Conservation (phyloP, 371 early-diverging fungal species). For the Modicella reniformis region DNA sequence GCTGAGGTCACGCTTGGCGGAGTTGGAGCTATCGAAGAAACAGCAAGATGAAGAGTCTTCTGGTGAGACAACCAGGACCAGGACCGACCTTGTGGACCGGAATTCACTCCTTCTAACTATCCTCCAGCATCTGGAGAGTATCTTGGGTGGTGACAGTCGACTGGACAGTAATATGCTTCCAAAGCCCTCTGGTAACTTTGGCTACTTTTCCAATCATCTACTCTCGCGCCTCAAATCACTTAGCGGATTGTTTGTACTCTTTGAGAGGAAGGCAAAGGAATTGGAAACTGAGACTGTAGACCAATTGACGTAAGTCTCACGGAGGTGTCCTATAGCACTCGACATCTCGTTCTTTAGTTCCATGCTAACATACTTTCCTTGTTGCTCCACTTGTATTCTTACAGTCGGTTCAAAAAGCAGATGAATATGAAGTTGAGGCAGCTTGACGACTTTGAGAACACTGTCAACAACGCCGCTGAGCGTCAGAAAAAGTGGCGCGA, state of each 20-base stretch:
- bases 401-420: constrained; percentile 50
- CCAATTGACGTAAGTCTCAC: constrained; percentile 28
- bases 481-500: constrained; percentile 49
- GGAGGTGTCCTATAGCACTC: no score
- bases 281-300: constrained; percentile 43
- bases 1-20: constrained; percentile 38
- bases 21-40: constrained; percentile 40
- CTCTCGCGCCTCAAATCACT: constrained; percentile 46
- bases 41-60: constrained; percentile 29
- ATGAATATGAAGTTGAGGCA: constrained; percentile 40
- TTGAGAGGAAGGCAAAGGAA: constrained; percentile 53
- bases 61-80: constrained; percentile 27
- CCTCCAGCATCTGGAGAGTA: constrained; percentile 49
- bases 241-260: constrained; percentile 40
- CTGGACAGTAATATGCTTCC: constrained; percentile 47
- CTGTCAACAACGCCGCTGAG: constrained; percentile 41
- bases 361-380: background rate
- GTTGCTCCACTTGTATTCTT: background rate
- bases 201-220: constrained; percentile 48
- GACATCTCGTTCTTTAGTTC: background rate
- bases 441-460: constrained; percentile 35
- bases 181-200: constrained; percentile 54
- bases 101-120: constrained; percentile 53
- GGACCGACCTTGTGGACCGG: constrained; percentile 48
- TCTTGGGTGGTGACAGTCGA: constrained; percentile 47